Conservation (phyloP, 1,284 basidiomycete genomes). For the Vanrija pseudolonga region DNA sequence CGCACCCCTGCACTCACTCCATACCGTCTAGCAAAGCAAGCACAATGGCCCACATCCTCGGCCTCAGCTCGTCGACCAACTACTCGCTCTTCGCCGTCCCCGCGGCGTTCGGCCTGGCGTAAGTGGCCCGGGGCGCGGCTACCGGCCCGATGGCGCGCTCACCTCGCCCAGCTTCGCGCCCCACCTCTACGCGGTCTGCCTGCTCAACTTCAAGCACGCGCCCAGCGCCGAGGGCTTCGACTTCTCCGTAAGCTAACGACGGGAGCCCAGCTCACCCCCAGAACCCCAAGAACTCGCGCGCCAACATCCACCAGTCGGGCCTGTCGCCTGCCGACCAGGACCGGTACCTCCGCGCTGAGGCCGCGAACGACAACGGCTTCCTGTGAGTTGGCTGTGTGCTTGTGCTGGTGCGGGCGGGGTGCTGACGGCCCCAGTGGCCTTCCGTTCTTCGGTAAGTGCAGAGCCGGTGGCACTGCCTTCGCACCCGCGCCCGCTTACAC, state of each 20-base stretch:
- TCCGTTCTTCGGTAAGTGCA: slow-evolving; percentile 15
- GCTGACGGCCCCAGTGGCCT: slow-evolving; percentile 4
- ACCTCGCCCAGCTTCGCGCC: slow-evolving; percentile 13
- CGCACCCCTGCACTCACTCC: not conserved
- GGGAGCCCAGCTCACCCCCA: slow-evolving; percentile 1
- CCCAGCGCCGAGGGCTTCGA: slow-evolving; percentile 12
- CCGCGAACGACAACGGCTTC: slow-evolving; percentile 31
- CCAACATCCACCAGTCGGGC: slow-evolving; percentile 74
- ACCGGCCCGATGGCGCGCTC: slow-evolving; percentile 15
- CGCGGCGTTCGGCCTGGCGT: slow-evolving; percentile 25
- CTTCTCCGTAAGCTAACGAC: slow-evolving; percentile 11
- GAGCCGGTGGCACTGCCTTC: not conserved
- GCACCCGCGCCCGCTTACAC: not conserved
- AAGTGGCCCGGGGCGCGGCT: slow-evolving; percentile 1
- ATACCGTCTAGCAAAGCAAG: no score
- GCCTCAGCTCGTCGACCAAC: slow-evolving; percentile 16
- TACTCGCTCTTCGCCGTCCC: slow-evolving; percentile 31
- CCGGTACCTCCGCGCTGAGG: slow-evolving; percentile 26
- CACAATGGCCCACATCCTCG: slow-evolving; percentile 10
- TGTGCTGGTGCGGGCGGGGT: no score
- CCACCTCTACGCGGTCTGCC: slow-evolving; percentile 14
- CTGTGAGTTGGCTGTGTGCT: no score
- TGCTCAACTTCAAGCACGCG: slow-evolving; percentile 8
- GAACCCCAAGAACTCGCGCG: slow-evolving; percentile 72
- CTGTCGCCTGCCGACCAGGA: slow-evolving; percentile 73